Evolutionary conservation across 1,284 basidiomycete genomes (phyloP).

Genomic region (Ceratobasidium sp.): DNA sequence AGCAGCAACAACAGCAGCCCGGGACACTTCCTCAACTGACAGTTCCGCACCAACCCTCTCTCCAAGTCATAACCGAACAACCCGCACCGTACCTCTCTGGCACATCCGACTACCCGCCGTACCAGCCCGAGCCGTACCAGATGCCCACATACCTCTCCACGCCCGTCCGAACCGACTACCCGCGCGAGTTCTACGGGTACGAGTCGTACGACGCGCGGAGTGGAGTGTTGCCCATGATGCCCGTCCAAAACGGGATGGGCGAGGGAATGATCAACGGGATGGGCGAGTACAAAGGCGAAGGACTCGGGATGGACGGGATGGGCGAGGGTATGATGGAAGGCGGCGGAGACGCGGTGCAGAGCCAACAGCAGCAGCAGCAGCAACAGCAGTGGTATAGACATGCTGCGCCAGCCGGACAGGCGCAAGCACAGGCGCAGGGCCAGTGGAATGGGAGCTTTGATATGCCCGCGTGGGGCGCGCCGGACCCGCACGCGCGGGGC

Average conservation of each 20-base stretch:
- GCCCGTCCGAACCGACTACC: not conserved
- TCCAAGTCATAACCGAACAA: conserved; percentile 18
- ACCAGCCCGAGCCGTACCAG: not conserved
- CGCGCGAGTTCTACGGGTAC: conserved; percentile 35
- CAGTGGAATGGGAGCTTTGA: conserved; percentile 38
- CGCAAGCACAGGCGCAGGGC: conserved; percentile 8
- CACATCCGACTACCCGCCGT: conserved; percentile 4
- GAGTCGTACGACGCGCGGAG: not conserved
- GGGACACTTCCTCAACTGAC: not conserved
- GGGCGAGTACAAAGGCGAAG: not conserved
- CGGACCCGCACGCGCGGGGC: too few species aligned
- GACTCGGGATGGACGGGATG: not conserved
- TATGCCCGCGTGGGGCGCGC: conserved; percentile 20
- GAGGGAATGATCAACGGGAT: conserved; percentile 17
- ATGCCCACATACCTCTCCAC: conserved; percentile 6
- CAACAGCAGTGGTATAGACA: conserved; percentile 10
- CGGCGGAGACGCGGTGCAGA: not conserved
- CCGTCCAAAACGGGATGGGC: too few species aligned
- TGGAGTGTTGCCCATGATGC: not conserved
- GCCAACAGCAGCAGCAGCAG: conserved; percentile 16
- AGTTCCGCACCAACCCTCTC: conserved; percentile 8
- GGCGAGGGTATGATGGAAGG: not conserved
- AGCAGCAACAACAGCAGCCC: not conserved
- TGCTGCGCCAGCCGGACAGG: conserved; percentile 9
- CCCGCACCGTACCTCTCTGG: conserved; percentile 2